Percentiles rank a stretch among this genome's conserved stretches.
These are phyloP conservation scores for Termitomyces heimii DNA, from an alignment of 768 basidiomycete species.

Conservation along the genomic window DNA sequence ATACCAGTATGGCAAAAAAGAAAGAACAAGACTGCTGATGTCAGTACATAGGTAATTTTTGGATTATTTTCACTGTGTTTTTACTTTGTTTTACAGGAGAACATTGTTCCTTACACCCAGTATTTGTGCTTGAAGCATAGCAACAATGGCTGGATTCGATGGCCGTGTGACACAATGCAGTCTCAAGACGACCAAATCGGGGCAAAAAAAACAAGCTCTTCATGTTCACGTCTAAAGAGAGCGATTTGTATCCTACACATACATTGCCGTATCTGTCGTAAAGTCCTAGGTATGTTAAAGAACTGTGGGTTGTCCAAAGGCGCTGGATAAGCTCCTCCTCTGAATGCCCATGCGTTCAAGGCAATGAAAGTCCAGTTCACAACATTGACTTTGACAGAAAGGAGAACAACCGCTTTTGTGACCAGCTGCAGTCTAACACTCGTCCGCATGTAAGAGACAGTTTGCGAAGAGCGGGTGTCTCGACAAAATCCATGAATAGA, in stretches of 20 bases:
- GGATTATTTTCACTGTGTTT: no score
- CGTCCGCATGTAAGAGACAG: neutral
- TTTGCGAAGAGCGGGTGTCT: neutral
- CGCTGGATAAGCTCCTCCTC: slow-evolving; percentile 15
- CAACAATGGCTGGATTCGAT: neutral
- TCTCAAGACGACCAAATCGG: neutral
- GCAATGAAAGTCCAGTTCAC: neutral
- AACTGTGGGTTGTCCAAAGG: slow-evolving; percentile 10
- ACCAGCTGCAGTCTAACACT: neutral
- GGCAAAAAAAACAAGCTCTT: neutral
- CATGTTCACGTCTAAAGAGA: neutral
- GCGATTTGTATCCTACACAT: neutral
- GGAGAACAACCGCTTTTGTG: neutral
- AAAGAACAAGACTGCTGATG: no score
- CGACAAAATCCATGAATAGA: neutral
- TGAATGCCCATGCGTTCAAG: slow-evolving; percentile 15
- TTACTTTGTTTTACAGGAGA: no score
- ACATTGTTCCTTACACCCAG: no score
- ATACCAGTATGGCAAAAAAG: no score
- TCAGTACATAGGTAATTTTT: no score
- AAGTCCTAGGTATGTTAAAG: slow-evolving; percentile 14
- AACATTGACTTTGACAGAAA: neutral
- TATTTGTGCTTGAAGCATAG: neutral
- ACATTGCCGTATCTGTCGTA: neutral
- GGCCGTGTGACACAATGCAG: neutral